A percentile compares a stretch with the other conserved stretches of the same genome.
Conservation (phyloP, 2,329 filamentous ascomycete species). For the Trichoderma brevicompactum region DNA sequence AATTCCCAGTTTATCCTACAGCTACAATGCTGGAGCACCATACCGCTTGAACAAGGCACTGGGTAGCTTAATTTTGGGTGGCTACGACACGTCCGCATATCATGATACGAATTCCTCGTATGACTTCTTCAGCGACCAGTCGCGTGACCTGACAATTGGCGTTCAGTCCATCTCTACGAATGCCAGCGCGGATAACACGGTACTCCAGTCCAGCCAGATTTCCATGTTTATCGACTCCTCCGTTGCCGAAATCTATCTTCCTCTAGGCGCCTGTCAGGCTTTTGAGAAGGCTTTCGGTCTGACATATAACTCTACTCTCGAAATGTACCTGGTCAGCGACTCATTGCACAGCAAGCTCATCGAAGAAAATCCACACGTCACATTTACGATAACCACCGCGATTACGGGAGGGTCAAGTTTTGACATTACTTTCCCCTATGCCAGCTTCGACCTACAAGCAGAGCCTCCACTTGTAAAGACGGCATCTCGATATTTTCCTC, state of each 20-base stretch:
- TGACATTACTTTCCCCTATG: constrained; percentile 31
- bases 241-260: constrained; percentile 28
- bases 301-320: constrained; percentile 19
- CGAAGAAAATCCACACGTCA: constrained; percentile 20
- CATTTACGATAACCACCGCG: constrained; percentile 22
- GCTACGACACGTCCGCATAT: constrained; percentile 28
- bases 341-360: constrained; percentile 21
- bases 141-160: constrained; percentile 26
- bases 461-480: constrained; percentile 28
- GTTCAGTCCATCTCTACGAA: constrained; percentile 28
- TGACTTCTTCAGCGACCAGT: constrained; percentile 29
- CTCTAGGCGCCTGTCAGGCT: constrained; percentile 23
- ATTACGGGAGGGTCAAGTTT: constrained; percentile 24
- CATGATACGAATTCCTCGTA: constrained; percentile 13
- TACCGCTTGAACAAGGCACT: constrained; percentile 29
- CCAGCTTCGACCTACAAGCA: constrained; percentile 30
- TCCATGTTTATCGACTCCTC: constrained; percentile 30
- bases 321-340: constrained; percentile 28
- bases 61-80: constrained; percentile 25
- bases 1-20: constrained; percentile 28
- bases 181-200: constrained; percentile 15
- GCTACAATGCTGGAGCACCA: constrained; percentile 28
- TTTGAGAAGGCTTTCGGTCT: constrained; percentile 28
- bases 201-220: constrained; percentile 17
- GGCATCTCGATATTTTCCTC: constrained; percentile 30